A percentile compares a stretch with the other conserved stretches of the same genome.
Conservation (phyloP, 441 rosid genomes). For the Populus tomentosa region DNA sequence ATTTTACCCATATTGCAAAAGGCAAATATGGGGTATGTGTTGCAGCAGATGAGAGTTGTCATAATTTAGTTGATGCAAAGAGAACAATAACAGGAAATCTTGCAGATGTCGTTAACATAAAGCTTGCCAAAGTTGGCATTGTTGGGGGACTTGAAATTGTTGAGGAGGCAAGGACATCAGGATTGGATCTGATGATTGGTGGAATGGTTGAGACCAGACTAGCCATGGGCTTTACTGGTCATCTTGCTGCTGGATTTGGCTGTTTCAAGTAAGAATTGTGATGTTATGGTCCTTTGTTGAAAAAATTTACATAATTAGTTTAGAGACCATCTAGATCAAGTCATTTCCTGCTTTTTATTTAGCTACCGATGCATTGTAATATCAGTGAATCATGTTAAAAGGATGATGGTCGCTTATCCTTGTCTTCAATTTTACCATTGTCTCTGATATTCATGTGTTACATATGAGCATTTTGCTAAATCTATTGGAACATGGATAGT, state of each 20-base stretch:
- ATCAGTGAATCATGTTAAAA: background rate
- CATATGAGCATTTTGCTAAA: background rate
- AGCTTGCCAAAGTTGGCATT: constrained; percentile 85
- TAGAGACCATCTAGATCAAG: background rate
- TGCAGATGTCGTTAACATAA: constrained; percentile 76
- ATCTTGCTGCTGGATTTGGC: constrained; percentile 87
- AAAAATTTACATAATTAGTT: background rate
- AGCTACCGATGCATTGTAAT: background rate
- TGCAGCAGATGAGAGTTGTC: constrained; percentile 96
- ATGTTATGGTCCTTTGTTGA: constrained; percentile 6
- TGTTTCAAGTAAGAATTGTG: constrained; percentile 62
- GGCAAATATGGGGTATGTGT: constrained; percentile 62
- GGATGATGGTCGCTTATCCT: background rate
- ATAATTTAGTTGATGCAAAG: constrained; percentile 57
- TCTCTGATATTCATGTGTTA: background rate
- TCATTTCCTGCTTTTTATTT: background rate
- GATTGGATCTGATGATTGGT: constrained; percentile 75
- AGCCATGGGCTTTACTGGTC: constrained; percentile 93
- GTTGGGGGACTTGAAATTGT: constrained; percentile 72
- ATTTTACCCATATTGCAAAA: constrained; percentile 57
- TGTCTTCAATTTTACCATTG: background rate
- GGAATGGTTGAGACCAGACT: constrained; percentile 95
- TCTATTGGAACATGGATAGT: background rate
- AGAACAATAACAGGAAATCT: constrained; percentile 55
- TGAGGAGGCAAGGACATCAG: constrained; percentile 54